A percentile compares a stretch with the other conserved stretches of the same genome.
Evolutionary conservation across 2,329 filamentous ascomycete genomes (phyloP).

Genomic region (Venturiaceae sp.): DNA sequence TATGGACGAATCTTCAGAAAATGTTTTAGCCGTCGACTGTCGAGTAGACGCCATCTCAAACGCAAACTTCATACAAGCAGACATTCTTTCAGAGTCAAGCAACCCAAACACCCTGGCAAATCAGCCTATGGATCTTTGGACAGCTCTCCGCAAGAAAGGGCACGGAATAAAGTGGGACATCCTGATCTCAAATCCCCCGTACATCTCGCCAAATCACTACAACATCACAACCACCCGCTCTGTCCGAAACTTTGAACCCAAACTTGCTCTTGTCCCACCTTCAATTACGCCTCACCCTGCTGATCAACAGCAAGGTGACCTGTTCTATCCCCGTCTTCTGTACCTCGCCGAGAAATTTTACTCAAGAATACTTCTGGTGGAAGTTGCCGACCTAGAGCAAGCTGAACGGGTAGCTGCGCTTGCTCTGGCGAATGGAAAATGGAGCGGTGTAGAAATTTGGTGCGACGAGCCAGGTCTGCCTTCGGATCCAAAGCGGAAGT

Average conservation of each 20-base stretch:
- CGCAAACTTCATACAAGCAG: constrained; percentile 21
- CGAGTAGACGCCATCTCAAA: too few relatives aligned
- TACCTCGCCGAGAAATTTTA: constrained; percentile 39
- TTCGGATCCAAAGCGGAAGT: background rate
- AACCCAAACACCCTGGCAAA: background rate
- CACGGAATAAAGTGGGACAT: constrained; percentile 42
- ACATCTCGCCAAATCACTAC: constrained; percentile 62
- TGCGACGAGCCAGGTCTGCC: constrained; percentile 46
- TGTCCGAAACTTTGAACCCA: constrained; percentile 75
- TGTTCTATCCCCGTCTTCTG: constrained; percentile 62
- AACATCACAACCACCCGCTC: constrained; percentile 55
- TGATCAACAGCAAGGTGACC: constrained; percentile 28
- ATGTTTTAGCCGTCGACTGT: too few relatives aligned
- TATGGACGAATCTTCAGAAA: too few relatives aligned
- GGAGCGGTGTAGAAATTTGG: constrained; percentile 55
- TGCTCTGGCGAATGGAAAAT: constrained; percentile 25
- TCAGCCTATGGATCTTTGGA: background rate
- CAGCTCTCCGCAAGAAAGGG: background rate
- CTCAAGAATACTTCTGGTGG: constrained; percentile 53
- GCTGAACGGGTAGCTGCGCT: constrained; percentile 51
- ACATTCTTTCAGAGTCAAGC: constrained; percentile 17
- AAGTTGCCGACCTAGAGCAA: constrained; percentile 62
- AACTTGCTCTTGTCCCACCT: constrained; percentile 63
- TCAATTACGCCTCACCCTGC: constrained; percentile 11
- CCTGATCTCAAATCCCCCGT: constrained; percentile 83